Base-by-base conservation (phyloP, 306 rosid genomes). In the Cucumis cinereus region DNA sequence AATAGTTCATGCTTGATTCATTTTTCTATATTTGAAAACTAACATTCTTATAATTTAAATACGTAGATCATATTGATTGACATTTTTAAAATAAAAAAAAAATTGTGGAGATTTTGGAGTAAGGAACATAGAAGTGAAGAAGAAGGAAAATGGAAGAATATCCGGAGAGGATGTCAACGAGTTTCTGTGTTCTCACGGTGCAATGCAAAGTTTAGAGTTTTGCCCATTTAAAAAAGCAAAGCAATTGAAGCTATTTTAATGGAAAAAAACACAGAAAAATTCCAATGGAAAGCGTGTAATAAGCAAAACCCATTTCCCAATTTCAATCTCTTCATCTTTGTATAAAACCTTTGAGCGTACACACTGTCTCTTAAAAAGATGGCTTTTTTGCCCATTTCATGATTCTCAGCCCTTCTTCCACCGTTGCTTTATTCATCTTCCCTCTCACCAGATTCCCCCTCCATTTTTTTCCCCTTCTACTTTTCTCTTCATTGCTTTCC, bases 401-500 rank as follows among this genome's bases (percentile, higher is more conserved):
- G 52, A 77, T 59, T 77, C 79, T 61, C 87, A 75, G 84, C 83
- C 90, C 79, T 74, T 49, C 47, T 52, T 84, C 90, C 87, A 88
- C 87, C 86, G 85, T 84, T 81, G 78, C 85, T 84, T 86, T 87
- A 50, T 74, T 91, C 83, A 89, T 85, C 89, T 84, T 45, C 90
- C 81, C 82, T 79, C 77, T 89, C 90, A 84, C 81, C 88, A 90
- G 98, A 94, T 94, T 91, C 98, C 80, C 30, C 30, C 22, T 53
- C 47, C 62, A 73, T 71, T 52, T 58, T 58, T 68, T 83, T 69
- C 5, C 52, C 52, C 83, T 79, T 73, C 84, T 79, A 63, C 69
- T 54, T 56, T 53, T 55, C 87, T 83, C 86, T 87, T 81, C 93
- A 84, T 86, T 84, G 83, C 91, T 88, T 88, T 89, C 86, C 87